Evolutionary conservation across 2,329 filamentous ascomycete species (phyloP).

Genomic region (Fusarium tricinctum): DNA sequence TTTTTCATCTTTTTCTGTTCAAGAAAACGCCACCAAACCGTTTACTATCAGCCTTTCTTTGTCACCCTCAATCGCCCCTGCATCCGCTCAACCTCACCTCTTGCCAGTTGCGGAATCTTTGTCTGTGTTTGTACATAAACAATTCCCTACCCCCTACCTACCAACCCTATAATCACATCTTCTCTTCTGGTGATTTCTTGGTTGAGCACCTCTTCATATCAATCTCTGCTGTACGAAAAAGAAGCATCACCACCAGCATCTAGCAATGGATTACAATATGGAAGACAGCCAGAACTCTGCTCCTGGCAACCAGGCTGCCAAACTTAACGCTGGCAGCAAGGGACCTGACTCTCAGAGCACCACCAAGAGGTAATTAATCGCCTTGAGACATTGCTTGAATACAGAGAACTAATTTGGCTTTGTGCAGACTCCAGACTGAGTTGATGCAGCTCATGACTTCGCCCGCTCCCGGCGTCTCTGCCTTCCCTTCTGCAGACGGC

Average conservation of each 20-base stretch:
- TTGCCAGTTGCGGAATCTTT: constrained; percentile 45
- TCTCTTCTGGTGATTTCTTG: constrained; percentile 24
- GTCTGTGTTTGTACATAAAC: constrained; percentile 34
- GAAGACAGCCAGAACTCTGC: constrained; percentile 76
- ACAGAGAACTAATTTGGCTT: constrained; percentile 25
- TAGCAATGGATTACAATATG: constrained; percentile 61
- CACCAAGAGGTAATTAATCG: constrained; percentile 75
- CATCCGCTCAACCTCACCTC: constrained; percentile 35
- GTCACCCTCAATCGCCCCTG: constrained; percentile 27
- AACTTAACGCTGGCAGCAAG: constrained; percentile 70
- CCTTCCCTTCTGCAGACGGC: constrained; percentile 90
- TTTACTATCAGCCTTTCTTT: background rate
- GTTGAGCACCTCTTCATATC: constrained; percentile 15
- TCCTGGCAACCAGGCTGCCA: constrained; percentile 73
- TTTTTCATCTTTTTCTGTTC: constrained; percentile 13
- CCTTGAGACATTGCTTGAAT: constrained; percentile 5
- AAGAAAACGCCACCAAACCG: constrained; percentile 19
- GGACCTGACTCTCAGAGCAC: constrained; percentile 79
- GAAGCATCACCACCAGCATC: constrained; percentile 24
- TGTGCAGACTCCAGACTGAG: constrained; percentile 87
- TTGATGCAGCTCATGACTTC: constrained; percentile 99
- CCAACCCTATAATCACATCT: constrained; percentile 11
- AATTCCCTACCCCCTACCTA: constrained; percentile 18
- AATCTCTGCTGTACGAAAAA: constrained; percentile 9
- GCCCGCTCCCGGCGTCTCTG: constrained; percentile 91